These are phyloP conservation scores for Tolypocladium endophyticum DNA, from an alignment of 2,329 filamentous ascomycete species.

Conservation along the genomic window DNA sequence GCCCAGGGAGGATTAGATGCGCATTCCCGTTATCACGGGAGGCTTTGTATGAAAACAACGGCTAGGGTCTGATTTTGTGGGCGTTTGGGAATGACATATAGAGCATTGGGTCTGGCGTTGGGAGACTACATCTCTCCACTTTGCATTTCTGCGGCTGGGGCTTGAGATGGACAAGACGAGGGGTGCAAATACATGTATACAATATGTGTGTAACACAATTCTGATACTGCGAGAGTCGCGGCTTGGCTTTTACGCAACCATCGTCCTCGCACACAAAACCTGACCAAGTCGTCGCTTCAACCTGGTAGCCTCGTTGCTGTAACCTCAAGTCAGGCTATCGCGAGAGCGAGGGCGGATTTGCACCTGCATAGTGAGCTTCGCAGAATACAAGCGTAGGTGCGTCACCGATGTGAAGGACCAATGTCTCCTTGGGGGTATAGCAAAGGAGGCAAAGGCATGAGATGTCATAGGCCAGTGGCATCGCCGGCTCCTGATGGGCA, in stretches of 20 bases:
- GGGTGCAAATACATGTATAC: not conserved
- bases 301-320: not conserved
- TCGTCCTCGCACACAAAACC: not conserved
- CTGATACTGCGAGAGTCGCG: not conserved
- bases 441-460: too few species aligned
- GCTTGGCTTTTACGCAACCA: not conserved
- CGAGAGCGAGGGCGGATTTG: not conserved
- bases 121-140: conserved; percentile 12
- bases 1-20: conserved; percentile 48
- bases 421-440: too few species aligned
- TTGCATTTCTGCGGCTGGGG: conserved; percentile 9
- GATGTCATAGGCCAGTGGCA: too few species aligned
- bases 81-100: conserved; percentile 17
- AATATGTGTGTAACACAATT: not conserved
- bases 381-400: too few species aligned
- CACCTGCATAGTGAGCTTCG: too few species aligned
- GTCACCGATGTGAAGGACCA: too few species aligned
- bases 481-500: too few species aligned
- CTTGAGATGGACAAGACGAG: not conserved
- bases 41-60: not conserved
- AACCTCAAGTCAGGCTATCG: not conserved
- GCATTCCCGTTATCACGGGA: too few species aligned
- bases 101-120: conserved; percentile 22
- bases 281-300: not conserved
- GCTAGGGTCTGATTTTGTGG: conserved; percentile 3